These are phyloP conservation scores for Capronia americana DNA, from an alignment of 2,329 filamentous ascomycete species.

Conservation along the genomic window DNA sequence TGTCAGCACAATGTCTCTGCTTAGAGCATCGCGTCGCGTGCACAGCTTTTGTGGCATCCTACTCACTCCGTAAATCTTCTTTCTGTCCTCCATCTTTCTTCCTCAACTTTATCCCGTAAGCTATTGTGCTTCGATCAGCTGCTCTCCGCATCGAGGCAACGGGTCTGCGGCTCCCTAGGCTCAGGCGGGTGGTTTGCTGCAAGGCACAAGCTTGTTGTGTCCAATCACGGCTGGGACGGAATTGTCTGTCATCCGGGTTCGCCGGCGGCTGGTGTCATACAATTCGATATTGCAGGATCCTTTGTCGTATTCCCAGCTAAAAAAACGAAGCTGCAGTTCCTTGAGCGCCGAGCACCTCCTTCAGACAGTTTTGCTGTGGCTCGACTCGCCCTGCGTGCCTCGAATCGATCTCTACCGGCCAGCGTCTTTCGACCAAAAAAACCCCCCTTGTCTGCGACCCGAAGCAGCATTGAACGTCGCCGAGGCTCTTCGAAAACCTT, in stretches of 20 bases:
- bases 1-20: constrained; percentile 18
- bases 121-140: constrained; percentile 7
- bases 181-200: constrained; percentile 33
- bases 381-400: constrained; percentile 5
- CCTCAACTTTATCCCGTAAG: constrained; percentile 20
- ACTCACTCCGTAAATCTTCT: neutral
- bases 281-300: constrained; percentile 18
- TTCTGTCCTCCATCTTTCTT: constrained; percentile 19
- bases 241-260: neutral
- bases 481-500: constrained; percentile 15
- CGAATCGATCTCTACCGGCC: constrained; percentile 8
- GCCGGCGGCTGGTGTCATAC: constrained; percentile 26
- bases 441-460: neutral
- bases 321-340: constrained; percentile 12
- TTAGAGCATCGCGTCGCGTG: constrained; percentile 17
- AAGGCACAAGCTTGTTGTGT: constrained; percentile 33
- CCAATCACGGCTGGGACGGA: constrained; percentile 2
- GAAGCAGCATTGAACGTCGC: neutral
- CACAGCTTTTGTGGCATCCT: neutral
- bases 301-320: constrained; percentile 9
- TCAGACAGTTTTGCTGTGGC: constrained; percentile 11
- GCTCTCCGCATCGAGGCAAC: constrained; percentile 20
- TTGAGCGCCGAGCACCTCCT: constrained; percentile 4
- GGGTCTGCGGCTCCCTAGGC: constrained; percentile 19
- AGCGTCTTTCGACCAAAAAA: constrained; percentile 6